Evolutionary conservation across 495 filamentous ascomycete species (phyloP).

Genomic region (Tuber umbilicatum): DNA sequence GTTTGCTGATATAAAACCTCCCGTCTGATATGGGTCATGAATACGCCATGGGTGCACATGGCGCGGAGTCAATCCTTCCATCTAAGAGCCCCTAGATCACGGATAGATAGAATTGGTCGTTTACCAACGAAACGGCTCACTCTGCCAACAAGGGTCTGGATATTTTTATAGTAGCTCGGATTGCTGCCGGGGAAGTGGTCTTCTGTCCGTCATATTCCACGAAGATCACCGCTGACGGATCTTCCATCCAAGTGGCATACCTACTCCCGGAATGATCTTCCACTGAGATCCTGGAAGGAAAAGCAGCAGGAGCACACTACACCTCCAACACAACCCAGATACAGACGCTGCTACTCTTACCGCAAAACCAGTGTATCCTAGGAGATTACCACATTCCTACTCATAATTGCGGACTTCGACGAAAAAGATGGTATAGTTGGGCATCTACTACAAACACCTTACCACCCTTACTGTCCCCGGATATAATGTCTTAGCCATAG

Average conservation of each 20-base stretch:
- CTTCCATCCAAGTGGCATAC: slow-evolving; percentile 27
- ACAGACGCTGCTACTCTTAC: background rate
- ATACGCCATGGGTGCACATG: too few species aligned
- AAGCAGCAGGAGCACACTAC: slow-evolving; percentile 25
- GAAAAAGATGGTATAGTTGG: background rate
- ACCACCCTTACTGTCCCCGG: background rate
- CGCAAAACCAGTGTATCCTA: background rate
- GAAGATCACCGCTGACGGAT: slow-evolving; percentile 9
- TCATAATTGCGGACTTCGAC: background rate
- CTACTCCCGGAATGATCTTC: slow-evolving; percentile 16
- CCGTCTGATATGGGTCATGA: too few species aligned
- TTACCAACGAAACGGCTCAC: slow-evolving; percentile 25
- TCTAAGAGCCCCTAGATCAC: slow-evolving; percentile 14
- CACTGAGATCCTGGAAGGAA: slow-evolving; percentile 2
- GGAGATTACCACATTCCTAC: background rate
- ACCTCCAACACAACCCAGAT: slow-evolving; percentile 18
- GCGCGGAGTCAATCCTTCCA: too few species aligned
- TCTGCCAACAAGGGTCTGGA: slow-evolving; percentile 30
- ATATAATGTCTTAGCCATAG: background rate
- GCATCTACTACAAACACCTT: background rate
- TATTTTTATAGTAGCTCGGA: slow-evolving; percentile 14
- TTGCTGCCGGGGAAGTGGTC: background rate
- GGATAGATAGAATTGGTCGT: slow-evolving; percentile 30
- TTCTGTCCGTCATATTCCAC: slow-evolving; percentile 26
- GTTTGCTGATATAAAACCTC: background rate